Conservation (phyloP, 306 rosid genomes). For the Lupinus albus region DNA sequence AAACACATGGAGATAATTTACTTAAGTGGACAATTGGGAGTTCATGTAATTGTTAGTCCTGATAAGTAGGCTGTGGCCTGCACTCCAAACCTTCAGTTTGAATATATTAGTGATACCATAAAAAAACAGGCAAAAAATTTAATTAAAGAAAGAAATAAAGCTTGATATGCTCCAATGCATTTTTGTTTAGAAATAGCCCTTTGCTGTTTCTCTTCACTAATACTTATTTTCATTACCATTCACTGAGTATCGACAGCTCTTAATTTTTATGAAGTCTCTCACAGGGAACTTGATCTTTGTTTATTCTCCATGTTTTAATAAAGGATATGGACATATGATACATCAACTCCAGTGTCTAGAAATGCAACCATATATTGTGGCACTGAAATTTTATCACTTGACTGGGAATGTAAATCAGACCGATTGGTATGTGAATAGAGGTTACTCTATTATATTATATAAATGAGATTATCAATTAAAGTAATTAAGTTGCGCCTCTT, state of each 20-base stretch:
- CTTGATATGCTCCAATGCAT: neutral
- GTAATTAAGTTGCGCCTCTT: constrained; percentile 46
- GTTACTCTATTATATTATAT: constrained; percentile 14
- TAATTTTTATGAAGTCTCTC: constrained; percentile 27
- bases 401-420: constrained; percentile 97
- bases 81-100: constrained; percentile 15
- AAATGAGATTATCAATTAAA: constrained; percentile 36
- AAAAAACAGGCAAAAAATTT: constrained; percentile 5
- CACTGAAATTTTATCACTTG: constrained; percentile 85
- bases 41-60: constrained; percentile 18
- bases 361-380: constrained; percentile 98
- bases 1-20: constrained; percentile 10
- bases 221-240: constrained; percentile 15
- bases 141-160: constrained; percentile 2
- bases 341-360: constrained; percentile 86
- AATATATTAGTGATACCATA: constrained; percentile 9
- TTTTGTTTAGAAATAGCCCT: constrained; percentile 28
- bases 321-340: constrained; percentile 96
- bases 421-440: constrained; percentile 73
- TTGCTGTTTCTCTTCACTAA: constrained; percentile 23
- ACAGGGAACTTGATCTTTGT: constrained; percentile 33
- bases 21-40: constrained; percentile 7
- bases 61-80: constrained; percentile 29
- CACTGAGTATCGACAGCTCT: constrained; percentile 21
- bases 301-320: constrained; percentile 35